Evolutionary conservation across 1,139 yeast species (phyloP), one percentile per base, ranked within the genome.

Genomic region (Geotrichum bryndzae): DNA sequence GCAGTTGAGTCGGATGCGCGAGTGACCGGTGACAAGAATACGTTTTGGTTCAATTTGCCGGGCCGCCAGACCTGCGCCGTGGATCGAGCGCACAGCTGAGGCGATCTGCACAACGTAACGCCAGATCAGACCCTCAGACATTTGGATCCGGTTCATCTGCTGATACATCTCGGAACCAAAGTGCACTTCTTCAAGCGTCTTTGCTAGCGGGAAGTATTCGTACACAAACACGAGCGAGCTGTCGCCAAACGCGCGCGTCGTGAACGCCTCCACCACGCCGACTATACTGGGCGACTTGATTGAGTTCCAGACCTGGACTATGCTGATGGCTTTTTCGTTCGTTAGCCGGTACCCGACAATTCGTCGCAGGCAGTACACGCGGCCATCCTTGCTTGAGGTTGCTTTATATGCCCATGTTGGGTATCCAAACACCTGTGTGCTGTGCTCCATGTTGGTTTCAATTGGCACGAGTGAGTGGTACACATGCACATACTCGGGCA

Each of bases 381-480:
- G 81, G 1, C 98, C 99, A 72, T 92, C 96, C 22, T 76, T 69
- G 71, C 87, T 88, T 6, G 95, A 88, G 67, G 85, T 83, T 5
- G 89, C 96, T 73, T 92, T 92, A 77, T 87, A 94, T 18, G 88
- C 77, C 59, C 88, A 80, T 59, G 86, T 83, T 2, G 82, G 79
- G 62, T 83, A 80, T 0, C 87, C 88, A 77, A 85, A 88, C 23
- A 83, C 79, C 63, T 81, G 79, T 4, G 83, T 80, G 27, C 74
- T 76, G 60, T 77, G 79, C 58, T 86, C 88, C 63, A 80, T 77
- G 25, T 81, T 80, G 61, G 80, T 79, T 72, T 91, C 97, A 59
- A 94, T 79, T 1, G 97, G 97, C 48, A 88, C 94, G 63, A 94
- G 79, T 22, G 95, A 87, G 74, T 90, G 96, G 74, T 91, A 94